Percentiles rank a stretch among this genome's conserved stretches.
These are phyloP conservation scores for Dendrobium huoshanense DNA, from an alignment of 106 monocot species.

Conservation along the genomic window DNA sequence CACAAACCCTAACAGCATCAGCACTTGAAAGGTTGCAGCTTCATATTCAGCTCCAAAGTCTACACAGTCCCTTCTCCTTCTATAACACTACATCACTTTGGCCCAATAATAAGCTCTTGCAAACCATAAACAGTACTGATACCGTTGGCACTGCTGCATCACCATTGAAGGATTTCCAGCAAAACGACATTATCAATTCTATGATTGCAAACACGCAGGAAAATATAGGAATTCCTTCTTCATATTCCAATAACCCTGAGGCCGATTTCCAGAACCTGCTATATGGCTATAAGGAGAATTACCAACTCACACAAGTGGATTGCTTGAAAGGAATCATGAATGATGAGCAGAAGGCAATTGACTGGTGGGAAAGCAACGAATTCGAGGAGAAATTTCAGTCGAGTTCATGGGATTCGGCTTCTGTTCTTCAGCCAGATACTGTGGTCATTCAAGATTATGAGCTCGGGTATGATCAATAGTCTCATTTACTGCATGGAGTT, in stretches of 20 bases:
- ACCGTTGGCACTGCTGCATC: not conserved
- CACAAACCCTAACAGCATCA: conserved; percentile 21
- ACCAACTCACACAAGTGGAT: conserved; percentile 3
- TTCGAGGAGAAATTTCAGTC: conserved; percentile 9
- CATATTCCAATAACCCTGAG: conserved; percentile 5
- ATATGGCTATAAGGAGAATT: conserved; percentile 6
- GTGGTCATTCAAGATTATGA: conserved; percentile 17
- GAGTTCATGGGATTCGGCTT: conserved; percentile 16
- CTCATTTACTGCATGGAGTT: not conserved
- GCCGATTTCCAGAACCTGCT: conserved; percentile 15
- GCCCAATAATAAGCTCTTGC: conserved; percentile 24
- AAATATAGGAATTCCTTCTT: conserved; percentile 18
- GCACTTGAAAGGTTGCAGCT: conserved; percentile 64
- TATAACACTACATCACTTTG: conserved; percentile 16
- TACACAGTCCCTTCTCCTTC: conserved; percentile 27
- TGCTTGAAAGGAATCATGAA: conserved; percentile 19
- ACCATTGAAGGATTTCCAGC: not conserved
- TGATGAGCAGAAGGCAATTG: not conserved
- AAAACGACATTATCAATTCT: not conserved
- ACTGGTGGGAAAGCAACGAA: not conserved
- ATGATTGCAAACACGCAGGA: conserved; percentile 17
- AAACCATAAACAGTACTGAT: conserved; percentile 16
- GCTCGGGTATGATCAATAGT: conserved; percentile 23
- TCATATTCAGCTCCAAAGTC: conserved; percentile 41
- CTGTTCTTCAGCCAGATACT: conserved; percentile 6